phyloP scores from a whole-genome alignment of 2,329 filamentous ascomycete species.

The Aspergillus nomiae region DNA sequence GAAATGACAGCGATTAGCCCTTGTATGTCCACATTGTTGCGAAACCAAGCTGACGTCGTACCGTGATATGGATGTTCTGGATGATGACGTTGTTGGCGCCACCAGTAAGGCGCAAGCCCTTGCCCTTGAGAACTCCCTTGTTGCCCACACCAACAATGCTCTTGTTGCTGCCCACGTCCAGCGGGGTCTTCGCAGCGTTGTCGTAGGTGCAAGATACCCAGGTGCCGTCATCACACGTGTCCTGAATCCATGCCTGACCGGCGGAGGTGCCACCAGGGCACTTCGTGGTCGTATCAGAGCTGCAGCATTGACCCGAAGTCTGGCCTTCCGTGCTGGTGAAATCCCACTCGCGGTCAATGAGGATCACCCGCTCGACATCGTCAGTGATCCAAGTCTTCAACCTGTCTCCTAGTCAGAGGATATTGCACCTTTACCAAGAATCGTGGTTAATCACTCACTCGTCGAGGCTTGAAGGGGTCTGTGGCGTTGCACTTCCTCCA shows the following conservation, averaged over 20 bases:
- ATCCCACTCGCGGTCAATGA: conserved; percentile 17
- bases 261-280: conserved; percentile 13
- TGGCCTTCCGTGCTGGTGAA: conserved; percentile 29
- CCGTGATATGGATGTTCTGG: conserved; percentile 36
- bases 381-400: conserved; percentile 17
- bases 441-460: not conserved
- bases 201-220: conserved; percentile 48
- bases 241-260: conserved; percentile 13
- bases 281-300: conserved; percentile 6
- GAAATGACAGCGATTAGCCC: not conserved
- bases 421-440: too few relatives aligned
- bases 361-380: conserved; percentile 9
- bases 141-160: conserved; percentile 55
- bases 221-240: conserved; percentile 9
- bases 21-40: too few relatives aligned
- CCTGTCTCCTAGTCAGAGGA: not conserved
- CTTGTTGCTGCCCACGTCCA: conserved; percentile 60
- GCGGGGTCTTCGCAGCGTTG: conserved; percentile 53
- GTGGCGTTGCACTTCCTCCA: not conserved
- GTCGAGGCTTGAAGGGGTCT: not conserved
- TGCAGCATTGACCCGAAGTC: conserved; percentile 42
- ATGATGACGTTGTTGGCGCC: conserved; percentile 60
- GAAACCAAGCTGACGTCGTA: not conserved
- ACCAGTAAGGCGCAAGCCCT: conserved; percentile 53
- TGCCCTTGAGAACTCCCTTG: conserved; percentile 58